These are phyloP conservation scores for Gnetum montanum DNA, from an alignment of 75 land plant genomes.

Conservation along the genomic window DNA sequence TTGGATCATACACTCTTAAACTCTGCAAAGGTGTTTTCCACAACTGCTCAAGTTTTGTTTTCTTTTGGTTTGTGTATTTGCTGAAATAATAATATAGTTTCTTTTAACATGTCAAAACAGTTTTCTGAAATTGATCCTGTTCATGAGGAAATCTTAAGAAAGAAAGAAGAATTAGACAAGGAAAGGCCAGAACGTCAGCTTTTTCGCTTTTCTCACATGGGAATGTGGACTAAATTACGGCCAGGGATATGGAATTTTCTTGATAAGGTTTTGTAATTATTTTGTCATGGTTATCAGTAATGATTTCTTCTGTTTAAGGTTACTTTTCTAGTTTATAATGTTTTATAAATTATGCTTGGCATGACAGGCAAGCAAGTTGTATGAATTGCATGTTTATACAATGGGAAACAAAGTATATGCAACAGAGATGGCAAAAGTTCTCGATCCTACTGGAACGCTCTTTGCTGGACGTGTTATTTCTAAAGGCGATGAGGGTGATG, in stretches of 20 bases:
- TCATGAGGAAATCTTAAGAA: conserved; percentile 74
- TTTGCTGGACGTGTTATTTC: conserved; percentile 96
- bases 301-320: too few relatives aligned
- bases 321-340: too few relatives aligned
- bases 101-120: too few relatives aligned
- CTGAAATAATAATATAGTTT: too few relatives aligned
- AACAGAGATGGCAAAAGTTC: conserved; percentile 96
- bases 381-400: conserved; percentile 90
- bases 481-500: conserved; percentile 84
- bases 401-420: conserved; percentile 99
- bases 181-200: conserved; percentile 67
- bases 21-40: conserved; percentile 72
- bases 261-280: conserved; percentile 91
- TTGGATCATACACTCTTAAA: conserved; percentile 97
- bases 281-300: not conserved
- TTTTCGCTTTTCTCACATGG: conserved; percentile 89
- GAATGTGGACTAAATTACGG: conserved; percentile 99
- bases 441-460: conserved; percentile 85
- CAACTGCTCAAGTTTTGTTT: too few relatives aligned
- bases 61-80: not conserved
- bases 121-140: conserved; percentile 76
- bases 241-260: conserved; percentile 98
- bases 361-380: conserved; percentile 88
- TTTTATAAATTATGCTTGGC: too few relatives aligned
- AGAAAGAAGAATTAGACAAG: conserved; percentile 72